Percentiles rank a stretch among this genome's conserved stretches.
These are phyloP conservation scores for Coemansia sp. DNA, from an alignment of 192 early-diverging fungal genomes.

Conservation along the genomic window DNA sequence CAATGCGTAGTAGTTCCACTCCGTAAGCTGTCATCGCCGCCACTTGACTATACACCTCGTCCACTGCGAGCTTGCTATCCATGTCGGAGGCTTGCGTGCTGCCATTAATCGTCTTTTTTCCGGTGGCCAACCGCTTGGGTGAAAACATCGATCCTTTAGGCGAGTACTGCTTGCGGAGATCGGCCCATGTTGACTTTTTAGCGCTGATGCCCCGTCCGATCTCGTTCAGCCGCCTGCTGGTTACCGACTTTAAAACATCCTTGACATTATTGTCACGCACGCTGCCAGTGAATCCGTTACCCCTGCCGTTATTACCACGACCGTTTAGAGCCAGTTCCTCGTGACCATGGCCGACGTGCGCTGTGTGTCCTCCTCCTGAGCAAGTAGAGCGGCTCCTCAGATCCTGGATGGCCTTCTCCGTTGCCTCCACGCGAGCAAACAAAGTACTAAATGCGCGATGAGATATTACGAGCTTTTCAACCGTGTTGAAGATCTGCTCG, in stretches of 20 bases:
- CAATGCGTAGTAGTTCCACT: background rate
- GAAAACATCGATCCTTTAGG: background rate
- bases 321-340: background rate
- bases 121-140: background rate
- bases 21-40: background rate
- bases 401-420: background rate
- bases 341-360: background rate
- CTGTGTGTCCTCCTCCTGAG: background rate
- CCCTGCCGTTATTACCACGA: background rate
- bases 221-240: background rate
- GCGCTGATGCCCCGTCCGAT: background rate
- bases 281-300: too few relatives aligned
- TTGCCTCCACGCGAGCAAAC: background rate
- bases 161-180: background rate
- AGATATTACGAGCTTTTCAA: background rate
- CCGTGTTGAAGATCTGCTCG: background rate
- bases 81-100: background rate
- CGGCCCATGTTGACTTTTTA: background rate
- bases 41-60: background rate
- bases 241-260: background rate
- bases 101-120: background rate
- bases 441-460: background rate
- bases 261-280: too few relatives aligned
- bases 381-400: background rate
- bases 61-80: background rate